Evolutionary conservation across 1,139 yeast genomes (phyloP), one percentile per base, ranked within the genome.

Genomic region (Kurtzmaniella quercitrusa): DNA sequence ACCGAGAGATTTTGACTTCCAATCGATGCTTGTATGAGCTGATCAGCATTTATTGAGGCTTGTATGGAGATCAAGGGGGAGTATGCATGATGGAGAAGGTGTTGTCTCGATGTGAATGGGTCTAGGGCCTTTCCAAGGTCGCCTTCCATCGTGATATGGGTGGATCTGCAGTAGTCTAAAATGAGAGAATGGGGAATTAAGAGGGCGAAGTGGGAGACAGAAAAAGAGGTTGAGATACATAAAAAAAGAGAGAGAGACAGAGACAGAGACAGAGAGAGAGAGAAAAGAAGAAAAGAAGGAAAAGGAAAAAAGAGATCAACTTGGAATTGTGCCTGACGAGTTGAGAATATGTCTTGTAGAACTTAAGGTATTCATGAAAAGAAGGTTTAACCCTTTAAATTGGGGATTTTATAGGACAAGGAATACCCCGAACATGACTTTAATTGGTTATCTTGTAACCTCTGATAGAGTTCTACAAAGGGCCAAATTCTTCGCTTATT

Each of bases 11-110:
- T 68, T 7, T 52, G 53, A 46, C 54, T 53, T 38, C 39, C 48
- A 48, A 60, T 46, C 5, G 68, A 63, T 7, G 63, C 58, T 47
- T 66, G 71, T 26, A 80, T 66, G 11, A 76, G 52, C 14, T 59
- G 53, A 44, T 81, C 83, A 3, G 81, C 78, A 47, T 69, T 73
- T 33, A 57, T 68, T 0, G 87, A 73, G 4, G 82, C 67, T 20
- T 72, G 72, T 7, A 82, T 69, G 1, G 85, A 71, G 15, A 83
- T 66, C 37, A 74, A 63, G 14, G 91, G 91, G 21, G 82, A 74
- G 47, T 75, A 76, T 11, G 82, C 71, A 47, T 73, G 76, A 47
- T 70, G 75, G 43, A 72, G 63, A 33, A 72, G 55, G 47, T 68
- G 68, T 56, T 72, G 78, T 45, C 77, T 61, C 15, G 73, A 60